phyloP scores from a whole-genome alignment of 495 filamentous ascomycete genomes.

The Aspergillus egyptiacus region DNA sequence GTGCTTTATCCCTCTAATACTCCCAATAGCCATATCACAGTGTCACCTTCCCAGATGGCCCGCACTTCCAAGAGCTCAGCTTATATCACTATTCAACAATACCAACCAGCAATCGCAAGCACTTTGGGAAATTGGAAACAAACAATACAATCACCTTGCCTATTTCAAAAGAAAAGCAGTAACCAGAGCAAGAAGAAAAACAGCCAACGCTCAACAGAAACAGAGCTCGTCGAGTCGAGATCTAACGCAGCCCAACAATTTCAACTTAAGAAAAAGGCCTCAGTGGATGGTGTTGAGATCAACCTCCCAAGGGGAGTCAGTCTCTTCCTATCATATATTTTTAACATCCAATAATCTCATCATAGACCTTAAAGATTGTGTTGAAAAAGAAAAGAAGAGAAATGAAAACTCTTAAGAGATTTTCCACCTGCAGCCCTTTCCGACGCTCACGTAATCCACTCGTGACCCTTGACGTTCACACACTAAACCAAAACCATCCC shows the following conservation, averaged over 20 bases:
- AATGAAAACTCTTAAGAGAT: constrained; percentile 9
- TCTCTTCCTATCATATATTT: constrained; percentile 58
- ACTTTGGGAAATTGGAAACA: background rate
- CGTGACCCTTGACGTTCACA: background rate
- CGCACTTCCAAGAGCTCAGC: background rate
- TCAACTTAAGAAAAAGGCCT: constrained; percentile 32
- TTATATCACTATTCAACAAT: background rate
- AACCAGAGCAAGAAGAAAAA: background rate
- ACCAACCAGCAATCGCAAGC: no score
- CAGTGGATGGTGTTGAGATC: constrained; percentile 49
- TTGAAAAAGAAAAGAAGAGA: constrained; percentile 20
- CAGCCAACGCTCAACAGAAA: background rate
- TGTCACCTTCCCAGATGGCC: no score
- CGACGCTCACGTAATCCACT: constrained; percentile 12
- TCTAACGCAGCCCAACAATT: no score
- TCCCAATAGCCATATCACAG: no score
- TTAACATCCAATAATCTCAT: constrained; percentile 47
- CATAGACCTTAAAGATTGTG: constrained; percentile 42
- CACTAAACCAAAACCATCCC: background rate
- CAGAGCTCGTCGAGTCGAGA: no score
- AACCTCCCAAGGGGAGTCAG: constrained; percentile 47
- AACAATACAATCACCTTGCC: no score
- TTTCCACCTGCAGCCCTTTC: constrained; percentile 4
- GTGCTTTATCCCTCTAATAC: background rate
- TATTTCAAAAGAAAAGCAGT: background rate